Evolutionary conservation across 306 rosid species (phyloP).

Genomic region (Quercus bicolor): DNA sequence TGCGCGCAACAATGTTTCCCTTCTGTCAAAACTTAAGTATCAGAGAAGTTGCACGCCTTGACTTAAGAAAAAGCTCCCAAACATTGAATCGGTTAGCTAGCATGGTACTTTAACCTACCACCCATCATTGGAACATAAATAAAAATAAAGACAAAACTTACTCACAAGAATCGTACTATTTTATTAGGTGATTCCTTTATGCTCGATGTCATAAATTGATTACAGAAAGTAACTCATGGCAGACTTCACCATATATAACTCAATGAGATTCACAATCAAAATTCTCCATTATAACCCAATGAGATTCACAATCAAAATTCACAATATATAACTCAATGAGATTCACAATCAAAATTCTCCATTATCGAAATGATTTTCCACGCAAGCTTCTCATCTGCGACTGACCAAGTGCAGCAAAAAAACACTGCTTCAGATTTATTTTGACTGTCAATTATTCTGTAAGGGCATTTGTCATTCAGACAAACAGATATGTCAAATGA

Average conservation of each 20-base stretch:
- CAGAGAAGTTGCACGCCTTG: neutral
- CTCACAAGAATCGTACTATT: too few species aligned
- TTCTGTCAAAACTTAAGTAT: too few species aligned
- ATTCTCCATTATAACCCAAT: constrained; percentile 20
- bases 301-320: constrained; percentile 6
- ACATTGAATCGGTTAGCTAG: neutral
- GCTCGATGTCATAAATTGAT: neutral
- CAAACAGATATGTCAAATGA: constrained; percentile 41
- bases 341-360: constrained; percentile 18
- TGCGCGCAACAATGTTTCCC: too few species aligned
- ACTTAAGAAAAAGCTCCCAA: neutral
- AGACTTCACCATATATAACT: neutral
- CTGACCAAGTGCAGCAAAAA: constrained; percentile 48
- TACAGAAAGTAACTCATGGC: neutral
- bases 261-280: neutral
- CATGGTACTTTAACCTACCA: too few species aligned
- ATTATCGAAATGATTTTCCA: constrained; percentile 43
- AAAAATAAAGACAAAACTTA: too few species aligned
- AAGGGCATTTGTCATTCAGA: constrained; percentile 38
- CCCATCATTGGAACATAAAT: too few species aligned
- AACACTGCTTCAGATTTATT: constrained; percentile 14
- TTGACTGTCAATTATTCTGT: constrained; percentile 35
- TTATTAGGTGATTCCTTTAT: neutral
- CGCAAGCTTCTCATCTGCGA: constrained; percentile 47
- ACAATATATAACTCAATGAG: neutral